These are phyloP conservation scores for Neurospora discreta DNA, from an alignment of 495 filamentous ascomycete genomes.

Conservation along the genomic window DNA sequence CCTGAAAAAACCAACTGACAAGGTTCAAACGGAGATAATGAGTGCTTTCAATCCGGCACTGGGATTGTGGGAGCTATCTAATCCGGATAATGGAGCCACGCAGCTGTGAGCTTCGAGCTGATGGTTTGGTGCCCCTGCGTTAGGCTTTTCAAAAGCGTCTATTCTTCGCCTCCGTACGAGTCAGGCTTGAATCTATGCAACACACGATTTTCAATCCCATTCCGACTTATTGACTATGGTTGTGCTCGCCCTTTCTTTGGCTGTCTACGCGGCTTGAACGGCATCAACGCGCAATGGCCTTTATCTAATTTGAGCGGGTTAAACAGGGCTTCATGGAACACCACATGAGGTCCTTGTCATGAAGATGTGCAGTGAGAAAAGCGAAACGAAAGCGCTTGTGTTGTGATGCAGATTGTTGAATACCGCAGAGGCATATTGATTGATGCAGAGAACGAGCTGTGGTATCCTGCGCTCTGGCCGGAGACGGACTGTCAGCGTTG, in stretches of 20 bases:
- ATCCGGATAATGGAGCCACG: not conserved
- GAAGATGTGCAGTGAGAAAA: not conserved
- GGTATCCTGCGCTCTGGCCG: conserved; percentile 6
- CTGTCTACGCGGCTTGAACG: not conserved
- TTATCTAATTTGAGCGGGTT: conserved; percentile 17
- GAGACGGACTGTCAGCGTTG: conserved; percentile 11
- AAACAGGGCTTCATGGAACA: conserved; percentile 11
- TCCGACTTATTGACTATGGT: not conserved
- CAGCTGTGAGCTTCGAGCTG: not conserved
- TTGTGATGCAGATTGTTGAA: not conserved
- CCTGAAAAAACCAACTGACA: conserved; percentile 3
- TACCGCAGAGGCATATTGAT: not conserved
- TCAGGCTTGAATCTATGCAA: not conserved
- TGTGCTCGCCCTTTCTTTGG: not conserved
- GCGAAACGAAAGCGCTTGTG: not conserved
- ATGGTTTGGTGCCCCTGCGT: not conserved
- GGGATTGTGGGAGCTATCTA: not conserved
- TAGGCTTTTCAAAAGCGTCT: not conserved
- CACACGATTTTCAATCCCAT: not conserved
- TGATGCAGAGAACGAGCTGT: conserved; percentile 14
- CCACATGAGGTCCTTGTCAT: not conserved
- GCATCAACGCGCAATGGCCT: conserved; percentile 1
- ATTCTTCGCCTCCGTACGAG: not conserved
- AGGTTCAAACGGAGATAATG: conserved; percentile 10
- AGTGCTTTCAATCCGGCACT: conserved; percentile 6